Evolutionary conservation across 441 rosid species (phyloP).

Genomic region (California macrophylla): DNA sequence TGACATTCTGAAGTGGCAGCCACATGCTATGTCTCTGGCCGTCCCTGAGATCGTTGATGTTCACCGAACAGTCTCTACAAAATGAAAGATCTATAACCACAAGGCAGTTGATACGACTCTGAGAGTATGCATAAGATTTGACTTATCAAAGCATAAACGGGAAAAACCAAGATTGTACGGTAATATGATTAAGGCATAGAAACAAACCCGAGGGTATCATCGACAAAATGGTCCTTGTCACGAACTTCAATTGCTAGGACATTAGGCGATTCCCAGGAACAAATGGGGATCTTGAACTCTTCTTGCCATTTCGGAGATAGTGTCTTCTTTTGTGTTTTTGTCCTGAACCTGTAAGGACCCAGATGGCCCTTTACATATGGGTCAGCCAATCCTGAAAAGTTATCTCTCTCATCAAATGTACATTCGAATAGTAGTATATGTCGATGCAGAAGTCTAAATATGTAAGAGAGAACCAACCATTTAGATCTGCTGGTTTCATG

Average conservation of each 20-base stretch:
- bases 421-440: not conserved
- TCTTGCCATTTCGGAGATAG: slow-evolving; percentile 83
- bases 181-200: not conserved
- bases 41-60: slow-evolving; percentile 51
- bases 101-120: not conserved
- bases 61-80: slow-evolving; percentile 57
- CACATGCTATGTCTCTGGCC: slow-evolving; percentile 75
- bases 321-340: slow-evolving; percentile 58
- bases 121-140: too few relatives aligned
- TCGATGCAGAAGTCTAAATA: not conserved
- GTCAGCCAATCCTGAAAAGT: slow-evolving; percentile 69
- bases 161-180: too few relatives aligned
- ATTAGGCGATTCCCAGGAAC: slow-evolving; percentile 63
- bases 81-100: slow-evolving; percentile 7
- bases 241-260: slow-evolving; percentile 57
- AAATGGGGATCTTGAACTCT: slow-evolving; percentile 68
- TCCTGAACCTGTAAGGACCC: slow-evolving; percentile 66
- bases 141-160: too few relatives aligned
- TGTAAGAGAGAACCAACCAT: slow-evolving; percentile 33
- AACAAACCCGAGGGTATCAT: slow-evolving; percentile 76
- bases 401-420: slow-evolving; percentile 10
- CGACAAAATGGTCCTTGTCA: slow-evolving; percentile 73
- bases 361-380: slow-evolving; percentile 89
- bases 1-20: slow-evolving; percentile 68
- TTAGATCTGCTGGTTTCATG: slow-evolving; percentile 72